A percentile compares a stretch with the other conserved stretches of the same genome.
These are phyloP conservation scores for Aspergillus tamarii DNA, from an alignment of 2,329 filamentous ascomycete genomes.

Conservation along the genomic window DNA sequence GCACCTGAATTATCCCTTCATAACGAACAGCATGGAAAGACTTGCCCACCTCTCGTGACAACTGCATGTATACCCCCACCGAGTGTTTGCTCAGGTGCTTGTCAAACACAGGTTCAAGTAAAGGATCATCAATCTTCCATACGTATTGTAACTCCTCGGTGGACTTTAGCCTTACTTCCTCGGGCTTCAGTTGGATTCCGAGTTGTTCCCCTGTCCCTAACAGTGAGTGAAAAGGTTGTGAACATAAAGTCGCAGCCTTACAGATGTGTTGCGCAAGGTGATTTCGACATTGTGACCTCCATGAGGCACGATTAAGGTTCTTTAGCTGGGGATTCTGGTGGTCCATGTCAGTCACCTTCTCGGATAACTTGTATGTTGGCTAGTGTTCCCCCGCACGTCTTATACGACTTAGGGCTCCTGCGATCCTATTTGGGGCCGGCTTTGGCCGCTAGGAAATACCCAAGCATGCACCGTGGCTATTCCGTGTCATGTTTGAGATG, in stretches of 20 bases:
- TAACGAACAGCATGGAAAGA: slow-evolving; percentile 13
- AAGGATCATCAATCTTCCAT: slow-evolving; percentile 19
- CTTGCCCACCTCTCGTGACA: slow-evolving; percentile 12
- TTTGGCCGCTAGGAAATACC: neutral
- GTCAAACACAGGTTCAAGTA: slow-evolving; percentile 13
- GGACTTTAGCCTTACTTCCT: neutral
- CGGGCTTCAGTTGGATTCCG: neutral
- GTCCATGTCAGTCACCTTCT: neutral
- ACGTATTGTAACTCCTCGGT: slow-evolving; percentile 8
- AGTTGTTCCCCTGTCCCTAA: neutral
- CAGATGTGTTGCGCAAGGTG: neutral
- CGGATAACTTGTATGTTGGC: neutral
- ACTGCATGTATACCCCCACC: slow-evolving; percentile 30
- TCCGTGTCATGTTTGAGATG: too few species aligned
- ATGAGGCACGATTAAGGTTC: neutral
- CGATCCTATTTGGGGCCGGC: neutral
- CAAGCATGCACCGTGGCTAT: too few species aligned
- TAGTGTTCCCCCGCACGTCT: neutral
- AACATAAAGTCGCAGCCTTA: neutral
- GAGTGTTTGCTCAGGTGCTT: slow-evolving; percentile 20
- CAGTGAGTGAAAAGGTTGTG: neutral
- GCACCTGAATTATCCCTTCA: neutral
- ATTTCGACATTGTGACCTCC: neutral
- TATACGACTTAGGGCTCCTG: neutral
- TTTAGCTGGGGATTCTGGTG: neutral